phyloP scores from a whole-genome alignment of 331 rosid species.

The Quercus lobata region DNA sequence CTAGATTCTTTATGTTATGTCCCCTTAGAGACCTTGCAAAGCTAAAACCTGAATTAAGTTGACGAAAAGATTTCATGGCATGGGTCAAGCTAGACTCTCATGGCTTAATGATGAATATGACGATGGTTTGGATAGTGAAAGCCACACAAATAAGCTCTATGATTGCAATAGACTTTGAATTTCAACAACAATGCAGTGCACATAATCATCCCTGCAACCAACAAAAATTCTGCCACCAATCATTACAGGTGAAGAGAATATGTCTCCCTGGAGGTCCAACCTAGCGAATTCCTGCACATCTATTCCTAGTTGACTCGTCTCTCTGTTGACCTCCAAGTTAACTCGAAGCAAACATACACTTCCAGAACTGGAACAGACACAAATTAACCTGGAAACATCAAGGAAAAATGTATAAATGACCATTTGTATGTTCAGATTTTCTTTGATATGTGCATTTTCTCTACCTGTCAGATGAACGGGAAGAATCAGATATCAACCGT shows the following conservation, averaged over 20 bases:
- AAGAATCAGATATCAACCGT: slow-evolving; percentile 34
- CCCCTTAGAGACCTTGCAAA: no score
- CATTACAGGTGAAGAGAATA: slow-evolving; percentile 89
- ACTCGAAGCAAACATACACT: slow-evolving; percentile 53
- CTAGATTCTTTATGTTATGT: no score
- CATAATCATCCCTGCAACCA: slow-evolving; percentile 80
- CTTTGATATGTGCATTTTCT: background rate
- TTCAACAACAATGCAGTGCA: slow-evolving; percentile 61
- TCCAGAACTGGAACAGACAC: slow-evolving; percentile 85
- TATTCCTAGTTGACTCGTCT: slow-evolving; percentile 3
- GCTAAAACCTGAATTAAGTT: no score
- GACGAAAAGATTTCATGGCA: no score
- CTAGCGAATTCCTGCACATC: slow-evolving; percentile 59
- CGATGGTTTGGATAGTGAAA: background rate
- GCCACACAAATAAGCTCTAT: background rate
- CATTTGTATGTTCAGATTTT: background rate
- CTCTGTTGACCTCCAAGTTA: slow-evolving; percentile 11
- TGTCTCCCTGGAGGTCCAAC: slow-evolving; percentile 56
- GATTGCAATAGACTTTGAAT: slow-evolving; percentile 12
- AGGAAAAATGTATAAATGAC: background rate
- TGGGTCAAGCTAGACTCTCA: no score
- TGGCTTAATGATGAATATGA: background rate
- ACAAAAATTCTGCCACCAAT: slow-evolving; percentile 73
- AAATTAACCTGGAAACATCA: slow-evolving; percentile 48
- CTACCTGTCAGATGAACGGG: slow-evolving; percentile 60